These are phyloP conservation scores for Funneliformis caledonium DNA, from an alignment of 371 early-diverging fungal species.

Conservation along the genomic window DNA sequence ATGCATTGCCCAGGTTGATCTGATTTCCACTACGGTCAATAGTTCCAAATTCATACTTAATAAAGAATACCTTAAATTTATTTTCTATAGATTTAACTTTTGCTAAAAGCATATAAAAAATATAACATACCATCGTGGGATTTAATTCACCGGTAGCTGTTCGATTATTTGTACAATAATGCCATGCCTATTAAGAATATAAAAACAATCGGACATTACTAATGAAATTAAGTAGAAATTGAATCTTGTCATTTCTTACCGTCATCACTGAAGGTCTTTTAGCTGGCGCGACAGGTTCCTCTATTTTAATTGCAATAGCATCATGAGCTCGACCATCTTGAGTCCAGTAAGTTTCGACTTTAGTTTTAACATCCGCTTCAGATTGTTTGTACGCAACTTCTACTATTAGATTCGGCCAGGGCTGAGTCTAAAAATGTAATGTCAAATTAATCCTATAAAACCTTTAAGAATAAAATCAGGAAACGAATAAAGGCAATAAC, in stretches of 20 bases:
- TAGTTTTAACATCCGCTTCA: background rate
- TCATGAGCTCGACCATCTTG: conserved; percentile 5
- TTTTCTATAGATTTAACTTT: background rate
- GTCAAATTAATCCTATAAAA: background rate
- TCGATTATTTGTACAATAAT: conserved; percentile 17
- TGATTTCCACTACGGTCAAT: background rate
- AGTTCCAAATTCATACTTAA: conserved; percentile 25
- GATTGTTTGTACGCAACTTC: background rate
- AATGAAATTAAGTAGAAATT: background rate
- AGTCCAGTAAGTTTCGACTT: background rate
- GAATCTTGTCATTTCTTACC: conserved; percentile 7
- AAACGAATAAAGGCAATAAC: background rate
- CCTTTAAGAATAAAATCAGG: background rate
- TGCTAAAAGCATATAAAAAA: background rate
- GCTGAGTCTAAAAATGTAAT: background rate
- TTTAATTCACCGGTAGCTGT: background rate
- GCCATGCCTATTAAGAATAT: conserved; percentile 23
- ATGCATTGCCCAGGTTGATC: background rate
- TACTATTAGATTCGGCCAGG: conserved; percentile 20
- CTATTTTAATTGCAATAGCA: conserved; percentile 23
- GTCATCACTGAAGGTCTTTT: background rate
- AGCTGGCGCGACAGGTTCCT: background rate
- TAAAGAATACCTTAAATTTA: background rate
- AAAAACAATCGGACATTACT: background rate
- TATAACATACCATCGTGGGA: conserved; percentile 19